Conservation (phyloP, 306 rosid species). For the Vigna nakashimae region DNA sequence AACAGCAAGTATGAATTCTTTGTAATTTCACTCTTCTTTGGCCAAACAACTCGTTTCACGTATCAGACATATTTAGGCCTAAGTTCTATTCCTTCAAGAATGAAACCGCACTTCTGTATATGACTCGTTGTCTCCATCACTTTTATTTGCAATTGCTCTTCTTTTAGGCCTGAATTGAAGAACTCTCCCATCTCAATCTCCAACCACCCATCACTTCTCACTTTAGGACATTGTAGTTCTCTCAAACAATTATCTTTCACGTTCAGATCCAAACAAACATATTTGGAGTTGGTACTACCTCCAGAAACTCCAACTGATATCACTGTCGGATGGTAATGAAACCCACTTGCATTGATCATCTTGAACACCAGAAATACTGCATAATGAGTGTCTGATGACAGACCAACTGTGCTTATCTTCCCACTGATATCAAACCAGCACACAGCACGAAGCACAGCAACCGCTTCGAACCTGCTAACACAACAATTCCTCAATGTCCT, state of each 20-base stretch:
- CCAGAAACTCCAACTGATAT: constrained; percentile 45
- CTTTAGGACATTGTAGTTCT: constrained; percentile 37
- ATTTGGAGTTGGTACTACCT: constrained; percentile 3
- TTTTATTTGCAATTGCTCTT: constrained; percentile 55
- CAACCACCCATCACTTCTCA: constrained; percentile 65
- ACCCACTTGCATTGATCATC: constrained; percentile 42
- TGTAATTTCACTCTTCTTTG: not conserved
- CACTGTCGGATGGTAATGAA: constrained; percentile 45
- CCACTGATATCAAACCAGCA: constrained; percentile 69
- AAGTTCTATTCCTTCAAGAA: constrained; percentile 13
- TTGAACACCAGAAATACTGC: constrained; percentile 65
- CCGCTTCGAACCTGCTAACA: constrained; percentile 55
- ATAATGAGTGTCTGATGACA: constrained; percentile 63
- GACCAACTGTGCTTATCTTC: constrained; percentile 42
- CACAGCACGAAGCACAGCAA: constrained; percentile 52
- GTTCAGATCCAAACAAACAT: constrained; percentile 26
- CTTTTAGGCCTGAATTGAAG: constrained; percentile 50
- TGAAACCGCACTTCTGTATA: constrained; percentile 54
- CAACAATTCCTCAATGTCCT: not conserved
- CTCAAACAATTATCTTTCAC: not conserved
- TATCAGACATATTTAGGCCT: not conserved
- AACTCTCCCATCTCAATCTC: constrained; percentile 71
- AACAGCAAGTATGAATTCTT: not conserved
- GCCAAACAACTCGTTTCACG: not conserved
- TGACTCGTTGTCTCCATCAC: constrained; percentile 43